phyloP scores from a whole-genome alignment of 805 yeast genomes.

The Metschnikowia cubensis region DNA sequence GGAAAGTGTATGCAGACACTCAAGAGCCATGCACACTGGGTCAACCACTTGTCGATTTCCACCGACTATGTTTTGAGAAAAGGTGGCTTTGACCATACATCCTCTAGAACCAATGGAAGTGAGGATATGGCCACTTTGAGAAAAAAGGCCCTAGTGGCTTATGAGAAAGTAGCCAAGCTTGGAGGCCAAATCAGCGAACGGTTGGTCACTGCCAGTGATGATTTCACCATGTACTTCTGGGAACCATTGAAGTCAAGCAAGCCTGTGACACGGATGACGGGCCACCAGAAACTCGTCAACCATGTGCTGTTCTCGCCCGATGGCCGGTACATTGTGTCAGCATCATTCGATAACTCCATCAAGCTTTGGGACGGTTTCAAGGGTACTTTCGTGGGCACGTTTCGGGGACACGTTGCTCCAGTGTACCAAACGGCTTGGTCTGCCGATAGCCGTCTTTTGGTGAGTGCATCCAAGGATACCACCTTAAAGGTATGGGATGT shows the following conservation, averaged over 20 bases:
- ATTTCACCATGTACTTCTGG: slow-evolving; percentile 97
- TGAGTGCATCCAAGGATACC: slow-evolving; percentile 93
- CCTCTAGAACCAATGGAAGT: slow-evolving; percentile 37
- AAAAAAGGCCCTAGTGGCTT: slow-evolving; percentile 54
- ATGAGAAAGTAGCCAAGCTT: slow-evolving; percentile 58
- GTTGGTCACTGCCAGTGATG: slow-evolving; percentile 93
- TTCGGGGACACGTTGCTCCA: slow-evolving; percentile 96
- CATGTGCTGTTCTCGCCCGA: slow-evolving; percentile 96
- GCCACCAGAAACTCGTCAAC: slow-evolving; percentile 94
- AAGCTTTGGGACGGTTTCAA: slow-evolving; percentile 95
- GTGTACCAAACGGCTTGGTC: slow-evolving; percentile 99
- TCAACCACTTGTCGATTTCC: slow-evolving; percentile 85
- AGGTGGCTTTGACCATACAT: slow-evolving; percentile 79
- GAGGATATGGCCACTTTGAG: slow-evolving; percentile 27
- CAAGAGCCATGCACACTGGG: slow-evolving; percentile 96
- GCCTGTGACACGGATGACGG: slow-evolving; percentile 92
- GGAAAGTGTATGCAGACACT: slow-evolving; percentile 79
- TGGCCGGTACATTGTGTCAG: slow-evolving; percentile 84
- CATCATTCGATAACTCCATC: slow-evolving; percentile 92
- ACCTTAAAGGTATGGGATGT: slow-evolving; percentile 96
- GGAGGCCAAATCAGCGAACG: slow-evolving; percentile 61
- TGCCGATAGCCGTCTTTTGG: slow-evolving; percentile 85
- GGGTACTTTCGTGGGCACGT: slow-evolving; percentile 84
- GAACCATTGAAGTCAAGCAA: slow-evolving; percentile 77
- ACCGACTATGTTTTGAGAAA: slow-evolving; percentile 84